Percentiles rank a stretch among this genome's conserved stretches.
Conservation (phyloP, 2,329 filamentous ascomycete species). For the Penicillium corylophilum region DNA sequence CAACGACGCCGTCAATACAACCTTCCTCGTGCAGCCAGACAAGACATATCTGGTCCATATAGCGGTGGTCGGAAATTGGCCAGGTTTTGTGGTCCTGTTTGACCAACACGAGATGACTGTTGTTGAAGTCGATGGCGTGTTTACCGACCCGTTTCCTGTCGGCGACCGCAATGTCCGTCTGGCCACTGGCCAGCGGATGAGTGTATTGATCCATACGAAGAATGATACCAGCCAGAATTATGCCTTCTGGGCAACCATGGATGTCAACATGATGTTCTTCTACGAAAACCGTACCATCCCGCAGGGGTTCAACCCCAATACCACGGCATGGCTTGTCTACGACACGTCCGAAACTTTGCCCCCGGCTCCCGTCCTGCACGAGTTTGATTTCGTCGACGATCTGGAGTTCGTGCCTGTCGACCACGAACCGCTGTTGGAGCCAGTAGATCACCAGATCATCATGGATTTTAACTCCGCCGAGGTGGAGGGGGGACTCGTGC, state of each 20-base stretch:
- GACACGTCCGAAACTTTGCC: conserved; percentile 49
- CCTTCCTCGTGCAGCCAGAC: conserved; percentile 60
- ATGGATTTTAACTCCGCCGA: conserved; percentile 61
- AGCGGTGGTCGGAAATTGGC: conserved; percentile 71
- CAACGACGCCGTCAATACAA: conserved; percentile 66
- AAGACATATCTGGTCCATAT: conserved; percentile 73
- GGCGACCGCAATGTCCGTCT: conserved; percentile 65
- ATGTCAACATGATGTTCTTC: conserved; percentile 53
- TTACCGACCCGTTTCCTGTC: conserved; percentile 33
- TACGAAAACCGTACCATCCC: conserved; percentile 52
- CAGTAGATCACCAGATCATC: conserved; percentile 31
- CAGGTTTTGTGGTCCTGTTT: conserved; percentile 49
- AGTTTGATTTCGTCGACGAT: conserved; percentile 69
- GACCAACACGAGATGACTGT: conserved; percentile 44
- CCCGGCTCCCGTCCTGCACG: conserved; percentile 55
- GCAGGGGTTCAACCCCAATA: conserved; percentile 61
- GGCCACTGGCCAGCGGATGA: conserved; percentile 64
- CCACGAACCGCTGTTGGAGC: conserved; percentile 25
- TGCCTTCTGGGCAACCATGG: conserved; percentile 68
- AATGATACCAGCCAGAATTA: conserved; percentile 63
- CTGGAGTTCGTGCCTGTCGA: conserved; percentile 26
- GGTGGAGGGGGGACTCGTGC: conserved; percentile 61
- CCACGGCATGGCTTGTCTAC: conserved; percentile 51
- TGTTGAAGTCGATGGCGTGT: conserved; percentile 40
- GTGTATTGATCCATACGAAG: conserved; percentile 59